Evolutionary conservation across 208 protist species (phyloP).

Genomic region (Naegleria gruberi): DNA sequence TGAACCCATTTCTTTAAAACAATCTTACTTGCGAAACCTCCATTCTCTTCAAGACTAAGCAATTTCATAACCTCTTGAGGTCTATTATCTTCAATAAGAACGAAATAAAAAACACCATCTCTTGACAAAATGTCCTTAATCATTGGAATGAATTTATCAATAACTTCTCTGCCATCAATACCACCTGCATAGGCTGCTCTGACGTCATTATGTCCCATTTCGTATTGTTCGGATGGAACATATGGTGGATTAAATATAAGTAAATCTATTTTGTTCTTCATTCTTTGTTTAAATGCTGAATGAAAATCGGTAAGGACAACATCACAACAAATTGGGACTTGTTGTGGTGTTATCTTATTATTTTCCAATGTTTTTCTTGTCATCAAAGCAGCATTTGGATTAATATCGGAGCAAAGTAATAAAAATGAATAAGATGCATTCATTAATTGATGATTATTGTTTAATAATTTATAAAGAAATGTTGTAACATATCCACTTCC

Average conservation of each 20-base stretch:
- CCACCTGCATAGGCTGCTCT: slow-evolving; percentile 18
- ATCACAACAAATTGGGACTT: neutral
- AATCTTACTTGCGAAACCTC: neutral
- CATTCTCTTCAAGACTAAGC: neutral
- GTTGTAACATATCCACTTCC: slow-evolving; percentile 12
- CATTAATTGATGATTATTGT: neutral
- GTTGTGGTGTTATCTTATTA: neutral
- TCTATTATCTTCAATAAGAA: slow-evolving; percentile 18
- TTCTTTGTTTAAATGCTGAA: neutral
- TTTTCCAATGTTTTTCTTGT: slow-evolving; percentile 5
- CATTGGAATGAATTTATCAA: slow-evolving; percentile 19
- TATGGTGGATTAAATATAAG: slow-evolving; percentile 26
- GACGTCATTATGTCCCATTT: neutral
- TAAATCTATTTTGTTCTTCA: neutral
- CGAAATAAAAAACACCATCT: slow-evolving; percentile 18
- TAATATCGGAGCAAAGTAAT: slow-evolving; percentile 19
- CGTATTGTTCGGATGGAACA: slow-evolving; percentile 12
- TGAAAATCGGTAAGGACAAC: neutral
- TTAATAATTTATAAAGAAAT: slow-evolving; percentile 13
- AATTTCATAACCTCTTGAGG: slow-evolving; percentile 19
- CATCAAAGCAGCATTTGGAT: neutral
- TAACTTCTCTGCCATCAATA: slow-evolving; percentile 7
- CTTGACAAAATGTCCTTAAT: neutral
- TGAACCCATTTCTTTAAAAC: neutral
- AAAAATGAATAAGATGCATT: neutral